Evolutionary conservation across 2,329 filamentous ascomycete species (phyloP).

Genomic region (Fusarium sp.): DNA sequence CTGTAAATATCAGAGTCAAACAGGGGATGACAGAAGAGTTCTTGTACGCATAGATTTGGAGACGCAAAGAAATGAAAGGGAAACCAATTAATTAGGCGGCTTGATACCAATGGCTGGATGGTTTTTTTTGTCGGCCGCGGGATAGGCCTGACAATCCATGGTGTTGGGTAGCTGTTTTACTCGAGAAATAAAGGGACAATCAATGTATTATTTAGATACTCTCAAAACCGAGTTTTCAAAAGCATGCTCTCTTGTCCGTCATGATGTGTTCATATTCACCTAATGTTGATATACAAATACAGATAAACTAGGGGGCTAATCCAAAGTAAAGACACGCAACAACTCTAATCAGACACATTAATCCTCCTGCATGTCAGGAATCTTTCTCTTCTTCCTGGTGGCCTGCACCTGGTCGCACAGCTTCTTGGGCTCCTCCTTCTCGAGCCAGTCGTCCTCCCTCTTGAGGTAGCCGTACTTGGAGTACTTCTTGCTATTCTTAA

Average conservation of each 20-base stretch:
- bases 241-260: not conserved
- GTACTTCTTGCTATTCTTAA: conserved; percentile 84
- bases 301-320: not conserved
- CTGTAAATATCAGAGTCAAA: conserved; percentile 37
- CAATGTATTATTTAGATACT: conserved; percentile 11
- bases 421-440: conserved; percentile 69
- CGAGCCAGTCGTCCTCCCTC: conserved; percentile 70
- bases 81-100: conserved; percentile 37
- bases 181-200: conserved; percentile 10
- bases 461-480: conserved; percentile 81
- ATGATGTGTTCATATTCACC: not conserved
- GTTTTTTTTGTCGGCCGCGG: conserved; percentile 30
- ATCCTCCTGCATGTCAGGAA: conserved; percentile 26
- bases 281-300: not conserved
- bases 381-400: conserved; percentile 63
- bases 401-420: conserved; percentile 80
- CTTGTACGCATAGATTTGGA: conserved; percentile 28
- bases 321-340: not conserved
- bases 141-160: conserved; percentile 26
- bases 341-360: not conserved
- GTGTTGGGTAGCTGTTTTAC: conserved; percentile 12
- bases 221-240: not conserved
- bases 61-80: conserved; percentile 4
- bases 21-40: not conserved
- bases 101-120: conserved; percentile 37